A percentile compares a stretch with the other conserved stretches of the same genome.
Evolutionary conservation across 352 stramenopile genomes (phyloP).

Genomic region (Phytophthora meadii): DNA sequence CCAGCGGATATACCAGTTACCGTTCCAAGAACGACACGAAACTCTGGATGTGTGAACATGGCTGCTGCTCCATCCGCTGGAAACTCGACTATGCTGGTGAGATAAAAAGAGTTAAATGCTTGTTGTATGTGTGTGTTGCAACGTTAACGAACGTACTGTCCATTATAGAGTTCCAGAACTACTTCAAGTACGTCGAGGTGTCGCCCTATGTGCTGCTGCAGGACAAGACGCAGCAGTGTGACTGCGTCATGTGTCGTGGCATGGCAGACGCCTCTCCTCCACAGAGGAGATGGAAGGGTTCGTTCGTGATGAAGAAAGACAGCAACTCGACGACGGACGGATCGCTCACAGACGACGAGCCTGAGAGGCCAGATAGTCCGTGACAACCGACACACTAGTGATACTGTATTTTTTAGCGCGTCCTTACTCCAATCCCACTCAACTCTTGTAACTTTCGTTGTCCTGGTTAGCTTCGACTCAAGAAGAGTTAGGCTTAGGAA

Average conservation of each 20-base stretch:
- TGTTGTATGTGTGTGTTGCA: not conserved
- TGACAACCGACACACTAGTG: slow-evolving; percentile 23
- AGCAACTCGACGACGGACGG: slow-evolving; percentile 31
- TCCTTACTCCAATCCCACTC: slow-evolving; percentile 5
- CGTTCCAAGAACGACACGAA: slow-evolving; percentile 36
- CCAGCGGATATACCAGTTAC: slow-evolving; percentile 13
- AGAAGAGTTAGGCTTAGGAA: not conserved
- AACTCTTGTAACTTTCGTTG: not conserved
- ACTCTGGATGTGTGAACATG: slow-evolving; percentile 66
- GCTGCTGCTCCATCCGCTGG: slow-evolving; percentile 77
- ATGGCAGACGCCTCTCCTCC: slow-evolving; percentile 28
- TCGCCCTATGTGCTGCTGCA: slow-evolving; percentile 75
- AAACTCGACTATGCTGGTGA: slow-evolving; percentile 77
- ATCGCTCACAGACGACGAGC: slow-evolving; percentile 41
- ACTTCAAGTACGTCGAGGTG: slow-evolving; percentile 67
- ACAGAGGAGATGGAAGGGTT: slow-evolving; percentile 22
- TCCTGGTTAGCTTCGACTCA: not conserved
- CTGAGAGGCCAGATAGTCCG: slow-evolving; percentile 30
- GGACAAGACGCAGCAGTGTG: slow-evolving; percentile 55
- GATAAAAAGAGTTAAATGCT: not conserved
- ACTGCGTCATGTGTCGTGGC: slow-evolving; percentile 70
- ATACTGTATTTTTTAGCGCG: slow-evolving; percentile 11
- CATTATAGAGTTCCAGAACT: slow-evolving; percentile 62
- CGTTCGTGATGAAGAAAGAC: slow-evolving; percentile 14
- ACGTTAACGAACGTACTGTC: slow-evolving; percentile 3